These are phyloP conservation scores for Orbilia quercus DNA, from an alignment of 2,329 filamentous ascomycete species.

Conservation along the genomic window DNA sequence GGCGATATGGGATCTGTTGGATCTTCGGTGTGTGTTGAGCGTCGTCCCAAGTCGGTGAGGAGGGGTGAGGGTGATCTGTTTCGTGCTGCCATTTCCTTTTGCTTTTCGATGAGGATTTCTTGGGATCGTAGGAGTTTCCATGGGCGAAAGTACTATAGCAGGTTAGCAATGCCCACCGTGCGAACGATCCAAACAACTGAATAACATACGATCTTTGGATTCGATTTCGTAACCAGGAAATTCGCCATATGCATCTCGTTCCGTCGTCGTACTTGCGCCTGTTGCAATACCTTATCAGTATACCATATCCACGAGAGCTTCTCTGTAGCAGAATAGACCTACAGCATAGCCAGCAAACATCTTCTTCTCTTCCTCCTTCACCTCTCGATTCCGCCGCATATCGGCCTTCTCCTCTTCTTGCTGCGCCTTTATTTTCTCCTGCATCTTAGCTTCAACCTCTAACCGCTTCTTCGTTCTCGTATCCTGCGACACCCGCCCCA, in stretches of 20 bases:
- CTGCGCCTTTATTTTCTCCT: constrained; percentile 52
- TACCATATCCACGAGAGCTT: neutral
- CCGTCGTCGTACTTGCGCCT: constrained; percentile 40
- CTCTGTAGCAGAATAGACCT: constrained; percentile 1
- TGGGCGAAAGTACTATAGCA: constrained; percentile 52
- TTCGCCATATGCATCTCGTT: constrained; percentile 56
- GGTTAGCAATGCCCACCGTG: constrained; percentile 4
- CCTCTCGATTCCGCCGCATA: constrained; percentile 35
- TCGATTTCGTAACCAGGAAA: constrained; percentile 43
- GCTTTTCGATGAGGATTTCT: constrained; percentile 49
- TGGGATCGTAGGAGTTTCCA: constrained; percentile 56
- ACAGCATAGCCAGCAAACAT: constrained; percentile 50
- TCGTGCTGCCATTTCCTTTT: constrained; percentile 48
- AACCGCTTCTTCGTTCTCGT: constrained; percentile 46
- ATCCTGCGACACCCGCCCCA: constrained; percentile 49
- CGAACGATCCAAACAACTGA: neutral
- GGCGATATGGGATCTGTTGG: constrained; percentile 17
- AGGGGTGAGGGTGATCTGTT: constrained; percentile 42
- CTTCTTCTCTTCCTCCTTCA: constrained; percentile 50
- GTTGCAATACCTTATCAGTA: neutral
- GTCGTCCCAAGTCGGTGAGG: neutral
- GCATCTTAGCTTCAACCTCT: constrained; percentile 54
- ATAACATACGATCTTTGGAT: constrained; percentile 45
- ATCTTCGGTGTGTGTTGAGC: constrained; percentile 16
- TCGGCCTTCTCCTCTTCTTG: constrained; percentile 47